A percentile compares a stretch with the other conserved stretches of the same genome.
Evolutionary conservation across 345 rosid species (phyloP).

Genomic region (Hibiscus tridactylites): DNA sequence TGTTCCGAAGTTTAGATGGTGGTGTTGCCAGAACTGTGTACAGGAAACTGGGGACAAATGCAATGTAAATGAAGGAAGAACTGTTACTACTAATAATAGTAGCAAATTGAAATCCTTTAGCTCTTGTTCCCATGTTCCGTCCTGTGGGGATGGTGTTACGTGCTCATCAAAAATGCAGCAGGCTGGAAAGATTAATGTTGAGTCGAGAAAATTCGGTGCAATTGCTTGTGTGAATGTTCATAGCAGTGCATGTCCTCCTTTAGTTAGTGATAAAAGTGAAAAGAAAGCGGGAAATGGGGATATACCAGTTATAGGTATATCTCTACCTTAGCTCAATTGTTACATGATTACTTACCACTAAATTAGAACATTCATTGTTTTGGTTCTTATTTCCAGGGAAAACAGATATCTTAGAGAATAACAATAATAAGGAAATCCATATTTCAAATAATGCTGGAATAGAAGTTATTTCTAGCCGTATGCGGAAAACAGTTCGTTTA

Average conservation of each 20-base stretch:
- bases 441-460: constrained; percentile 16
- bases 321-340: constrained; percentile 11
- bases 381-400: constrained; percentile 24
- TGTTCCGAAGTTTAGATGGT: constrained; percentile 47
- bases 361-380: background rate
- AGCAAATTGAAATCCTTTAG: constrained; percentile 16
- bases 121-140: constrained; percentile 18
- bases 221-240: constrained; percentile 17
- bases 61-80: constrained; percentile 13
- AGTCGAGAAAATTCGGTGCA: constrained; percentile 20
- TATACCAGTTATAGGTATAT: constrained; percentile 24
- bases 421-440: constrained; percentile 23
- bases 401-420: constrained; percentile 24
- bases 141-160: constrained; percentile 13
- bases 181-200: constrained; percentile 16
- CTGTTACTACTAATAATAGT: constrained; percentile 6
- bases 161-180: constrained; percentile 23
- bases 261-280: constrained; percentile 22
- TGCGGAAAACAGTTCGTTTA: constrained; percentile 18
- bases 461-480: constrained; percentile 21
- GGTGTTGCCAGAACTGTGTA: constrained; percentile 44
- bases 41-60: constrained; percentile 22
- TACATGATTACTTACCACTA: background rate
- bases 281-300: constrained; percentile 17
- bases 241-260: constrained; percentile 17